Evolutionary conservation across 345 rosid genomes (phyloP).

Genomic region (Eucalyptus dawsonii): DNA sequence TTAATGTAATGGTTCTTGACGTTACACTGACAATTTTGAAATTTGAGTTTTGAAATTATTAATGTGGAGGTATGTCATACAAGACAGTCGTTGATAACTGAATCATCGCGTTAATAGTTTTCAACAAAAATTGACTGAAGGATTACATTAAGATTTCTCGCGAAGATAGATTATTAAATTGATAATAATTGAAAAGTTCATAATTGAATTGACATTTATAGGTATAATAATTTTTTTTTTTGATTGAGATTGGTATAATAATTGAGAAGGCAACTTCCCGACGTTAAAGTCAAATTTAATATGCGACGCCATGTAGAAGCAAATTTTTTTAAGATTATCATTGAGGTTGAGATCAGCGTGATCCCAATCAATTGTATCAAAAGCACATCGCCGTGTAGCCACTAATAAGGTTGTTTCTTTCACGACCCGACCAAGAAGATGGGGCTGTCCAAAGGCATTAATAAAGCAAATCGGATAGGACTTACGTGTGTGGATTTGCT

Average conservation of each 20-base stretch:
- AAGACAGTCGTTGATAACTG: too few relatives aligned
- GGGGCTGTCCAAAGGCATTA: not conserved
- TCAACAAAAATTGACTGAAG: fast-evolving
- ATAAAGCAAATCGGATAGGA: not conserved
- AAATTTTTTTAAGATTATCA: not conserved
- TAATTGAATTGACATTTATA: too few relatives aligned
- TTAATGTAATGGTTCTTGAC: too few relatives aligned
- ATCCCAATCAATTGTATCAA: not conserved
- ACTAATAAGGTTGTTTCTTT: not conserved
- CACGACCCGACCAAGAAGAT: not conserved
- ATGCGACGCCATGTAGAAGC: not conserved
- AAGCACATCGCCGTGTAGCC: not conserved
- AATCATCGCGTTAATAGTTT: too few relatives aligned
- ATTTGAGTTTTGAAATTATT: too few relatives aligned
- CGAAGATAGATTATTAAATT: too few relatives aligned
- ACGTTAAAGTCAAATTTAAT: not conserved
- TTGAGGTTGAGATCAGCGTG: not conserved
- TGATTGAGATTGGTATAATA: too few relatives aligned
- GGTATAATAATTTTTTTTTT: too few relatives aligned
- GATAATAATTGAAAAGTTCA: too few relatives aligned
- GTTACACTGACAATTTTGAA: too few relatives aligned
- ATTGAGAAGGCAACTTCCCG: not conserved
- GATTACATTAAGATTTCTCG: too few relatives aligned
- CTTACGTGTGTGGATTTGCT: not conserved
- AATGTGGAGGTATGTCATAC: fast-evolving